Conservation (phyloP, 2,329 filamentous ascomycete genomes). For the Plenodomus lindquistii region DNA sequence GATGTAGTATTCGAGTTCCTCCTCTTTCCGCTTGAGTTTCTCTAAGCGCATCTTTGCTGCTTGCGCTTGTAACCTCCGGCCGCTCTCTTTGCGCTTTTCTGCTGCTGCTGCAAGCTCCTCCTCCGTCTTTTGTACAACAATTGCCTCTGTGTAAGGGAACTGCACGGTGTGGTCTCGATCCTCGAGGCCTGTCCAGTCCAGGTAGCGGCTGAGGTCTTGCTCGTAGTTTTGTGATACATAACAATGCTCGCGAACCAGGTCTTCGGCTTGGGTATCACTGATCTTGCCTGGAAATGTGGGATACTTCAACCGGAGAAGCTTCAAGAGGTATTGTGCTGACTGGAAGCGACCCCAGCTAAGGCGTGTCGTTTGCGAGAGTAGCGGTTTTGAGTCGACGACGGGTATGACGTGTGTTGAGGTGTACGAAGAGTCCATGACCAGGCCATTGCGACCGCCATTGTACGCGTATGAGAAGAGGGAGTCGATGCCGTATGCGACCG, state of each 20-base stretch:
- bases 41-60: constrained; percentile 97
- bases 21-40: constrained; percentile 92
- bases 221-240: constrained; percentile 88
- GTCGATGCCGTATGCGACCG: constrained; percentile 91
- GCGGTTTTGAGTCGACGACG: constrained; percentile 81
- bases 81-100: constrained; percentile 93
- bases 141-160: constrained; percentile 89
- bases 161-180: constrained; percentile 88
- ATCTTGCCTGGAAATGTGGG: constrained; percentile 85
- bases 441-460: constrained; percentile 83
- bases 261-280: constrained; percentile 82
- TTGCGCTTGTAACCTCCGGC: constrained; percentile 87
- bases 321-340: constrained; percentile 85
- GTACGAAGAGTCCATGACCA: constrained; percentile 90
- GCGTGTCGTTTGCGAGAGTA: constrained; percentile 82
- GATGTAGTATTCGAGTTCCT: constrained; percentile 93
- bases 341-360: constrained; percentile 96
- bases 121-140: constrained; percentile 88
- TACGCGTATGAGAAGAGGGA: constrained; percentile 94
- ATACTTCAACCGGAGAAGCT: constrained; percentile 89
- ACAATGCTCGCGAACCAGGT: constrained; percentile 85
- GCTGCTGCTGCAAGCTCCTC: constrained; percentile 89
- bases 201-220: constrained; percentile 70
- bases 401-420: constrained; percentile 95
- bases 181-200: constrained; percentile 92